Conservation (phyloP, 305 asterid species). For the Andrographis paniculata region DNA sequence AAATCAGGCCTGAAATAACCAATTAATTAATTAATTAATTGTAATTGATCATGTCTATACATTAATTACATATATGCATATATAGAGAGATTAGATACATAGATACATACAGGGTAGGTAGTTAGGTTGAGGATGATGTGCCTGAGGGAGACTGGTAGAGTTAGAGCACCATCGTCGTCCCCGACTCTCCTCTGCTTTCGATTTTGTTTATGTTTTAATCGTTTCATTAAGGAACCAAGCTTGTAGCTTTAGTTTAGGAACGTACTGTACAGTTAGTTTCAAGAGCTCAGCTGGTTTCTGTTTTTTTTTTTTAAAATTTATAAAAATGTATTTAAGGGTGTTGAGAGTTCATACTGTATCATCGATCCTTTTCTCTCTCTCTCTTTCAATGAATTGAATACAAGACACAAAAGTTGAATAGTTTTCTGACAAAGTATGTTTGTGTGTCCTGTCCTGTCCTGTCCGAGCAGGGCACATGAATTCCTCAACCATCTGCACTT, state of each 20-base stretch:
- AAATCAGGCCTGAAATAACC: too few species aligned
- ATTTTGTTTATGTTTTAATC: not conserved
- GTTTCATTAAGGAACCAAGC: conserved; percentile 19
- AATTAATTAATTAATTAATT: too few species aligned
- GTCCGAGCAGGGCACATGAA: too few species aligned
- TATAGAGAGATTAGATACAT: too few species aligned
- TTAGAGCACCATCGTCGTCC: conserved; percentile 35
- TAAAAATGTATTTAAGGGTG: too few species aligned
- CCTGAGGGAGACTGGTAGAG: conserved; percentile 38
- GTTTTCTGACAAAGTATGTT: too few species aligned
- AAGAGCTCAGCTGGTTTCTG: conserved; percentile 47
- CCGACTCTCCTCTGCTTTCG: conserved; percentile 21
- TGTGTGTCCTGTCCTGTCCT: too few species aligned
- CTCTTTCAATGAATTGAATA: not conserved
- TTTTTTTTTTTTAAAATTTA: conserved; percentile 18
- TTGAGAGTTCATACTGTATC: not conserved
- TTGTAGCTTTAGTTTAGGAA: conserved; percentile 25
- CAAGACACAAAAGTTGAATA: too few species aligned
- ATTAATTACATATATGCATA: too few species aligned
- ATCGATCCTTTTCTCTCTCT: not conserved
- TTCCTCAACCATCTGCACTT: too few species aligned
- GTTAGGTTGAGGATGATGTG: conserved; percentile 15
- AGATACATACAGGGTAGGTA: too few species aligned
- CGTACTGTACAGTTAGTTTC: conserved; percentile 12
- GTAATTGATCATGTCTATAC: too few species aligned